phyloP scores from a whole-genome alignment of 2,329 filamentous ascomycete genomes.

The Onygena corvina region DNA sequence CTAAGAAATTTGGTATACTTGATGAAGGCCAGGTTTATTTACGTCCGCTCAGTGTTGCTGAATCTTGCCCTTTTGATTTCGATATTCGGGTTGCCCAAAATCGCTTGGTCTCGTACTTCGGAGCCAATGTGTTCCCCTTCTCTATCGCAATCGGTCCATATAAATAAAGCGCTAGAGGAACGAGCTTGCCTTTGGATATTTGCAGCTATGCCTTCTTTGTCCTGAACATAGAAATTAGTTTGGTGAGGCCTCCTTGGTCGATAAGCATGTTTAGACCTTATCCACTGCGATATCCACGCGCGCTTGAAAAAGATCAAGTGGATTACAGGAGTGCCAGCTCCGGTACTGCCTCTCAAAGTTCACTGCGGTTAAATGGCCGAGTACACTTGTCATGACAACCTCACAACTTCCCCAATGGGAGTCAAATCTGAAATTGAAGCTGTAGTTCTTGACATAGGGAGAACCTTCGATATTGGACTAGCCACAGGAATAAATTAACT shows the following conservation, averaged over 20 bases:
- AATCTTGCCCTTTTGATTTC: constrained; percentile 78
- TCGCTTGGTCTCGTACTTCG: constrained; percentile 74
- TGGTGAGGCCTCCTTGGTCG: background rate
- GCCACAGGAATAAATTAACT: background rate
- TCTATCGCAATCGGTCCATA: constrained; percentile 97
- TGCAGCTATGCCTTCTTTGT: constrained; percentile 66
- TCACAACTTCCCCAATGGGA: constrained; percentile 65
- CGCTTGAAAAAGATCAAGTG: constrained; percentile 67
- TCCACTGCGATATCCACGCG: constrained; percentile 54
- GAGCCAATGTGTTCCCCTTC: constrained; percentile 94
- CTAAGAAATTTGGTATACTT: constrained; percentile 10
- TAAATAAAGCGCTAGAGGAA: constrained; percentile 64
- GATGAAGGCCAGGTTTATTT: constrained; percentile 25
- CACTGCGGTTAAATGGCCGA: constrained; percentile 70
- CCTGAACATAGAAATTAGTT: constrained; percentile 34
- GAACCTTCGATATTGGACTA: constrained; percentile 41
- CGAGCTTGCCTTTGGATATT: constrained; percentile 75
- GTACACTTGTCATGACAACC: constrained; percentile 88
- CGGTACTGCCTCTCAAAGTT: constrained; percentile 66
- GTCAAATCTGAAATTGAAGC: constrained; percentile 80
- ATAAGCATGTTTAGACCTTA: constrained; percentile 2
- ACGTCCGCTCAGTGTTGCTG: constrained; percentile 91
- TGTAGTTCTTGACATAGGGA: constrained; percentile 85
- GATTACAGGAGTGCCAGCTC: constrained; percentile 70
- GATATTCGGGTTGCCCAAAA: constrained; percentile 58